phyloP scores from a whole-genome alignment of 306 rosid genomes.

The Malus fusca region DNA sequence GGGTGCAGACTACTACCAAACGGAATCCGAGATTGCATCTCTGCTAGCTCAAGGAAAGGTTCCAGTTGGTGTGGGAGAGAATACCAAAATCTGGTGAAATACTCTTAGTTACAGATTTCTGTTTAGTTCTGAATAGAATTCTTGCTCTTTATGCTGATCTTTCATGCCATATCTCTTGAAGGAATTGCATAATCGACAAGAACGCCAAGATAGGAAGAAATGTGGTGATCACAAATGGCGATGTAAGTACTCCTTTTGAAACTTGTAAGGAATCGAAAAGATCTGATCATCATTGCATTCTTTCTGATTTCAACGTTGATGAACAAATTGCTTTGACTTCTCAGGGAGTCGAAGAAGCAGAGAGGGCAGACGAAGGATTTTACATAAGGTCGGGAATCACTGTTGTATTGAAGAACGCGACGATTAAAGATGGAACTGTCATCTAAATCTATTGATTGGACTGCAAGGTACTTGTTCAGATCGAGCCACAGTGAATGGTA shows the following conservation, averaged over 20 bases:
- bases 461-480: neutral
- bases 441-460: conserved; percentile 28
- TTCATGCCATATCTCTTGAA: conserved; percentile 7
- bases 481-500: neutral
- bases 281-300: neutral
- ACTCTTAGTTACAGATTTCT: neutral
- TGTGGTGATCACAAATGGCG: conserved; percentile 57
- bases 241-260: conserved; percentile 43
- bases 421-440: conserved; percentile 67
- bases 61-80: conserved; percentile 94
- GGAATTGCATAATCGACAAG: conserved; percentile 96
- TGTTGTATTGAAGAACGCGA: conserved; percentile 63
- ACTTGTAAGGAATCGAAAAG: neutral
- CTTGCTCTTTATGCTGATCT: conserved; percentile 10
- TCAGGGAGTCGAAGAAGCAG: conserved; percentile 91
- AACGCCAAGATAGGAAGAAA: conserved; percentile 92
- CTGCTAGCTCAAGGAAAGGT: conserved; percentile 73
- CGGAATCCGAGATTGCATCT: conserved; percentile 81
- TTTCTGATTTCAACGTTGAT: neutral
- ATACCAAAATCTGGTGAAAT: conserved; percentile 78
- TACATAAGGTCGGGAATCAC: conserved; percentile 74
- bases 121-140: neutral
- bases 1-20: conserved; percentile 99
- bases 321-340: conserved; percentile 17
- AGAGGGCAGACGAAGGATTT: conserved; percentile 63